Evolutionary conservation across 345 rosid genomes (phyloP).

Genomic region (Clausena lansium): DNA sequence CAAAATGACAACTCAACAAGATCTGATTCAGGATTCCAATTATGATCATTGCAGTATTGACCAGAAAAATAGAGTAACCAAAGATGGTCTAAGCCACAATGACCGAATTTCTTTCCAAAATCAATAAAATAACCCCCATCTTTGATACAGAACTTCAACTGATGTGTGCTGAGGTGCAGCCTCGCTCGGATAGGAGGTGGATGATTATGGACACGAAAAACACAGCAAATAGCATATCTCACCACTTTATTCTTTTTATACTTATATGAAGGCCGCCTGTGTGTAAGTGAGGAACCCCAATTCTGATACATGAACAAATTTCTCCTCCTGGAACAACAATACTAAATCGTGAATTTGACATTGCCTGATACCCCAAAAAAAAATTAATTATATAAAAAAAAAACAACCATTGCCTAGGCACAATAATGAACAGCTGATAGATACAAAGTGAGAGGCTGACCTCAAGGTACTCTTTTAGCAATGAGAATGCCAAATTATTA

Average conservation of each 20-base stretch:
- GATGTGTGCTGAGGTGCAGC: too few species aligned
- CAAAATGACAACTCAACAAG: too few species aligned
- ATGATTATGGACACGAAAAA: neutral
- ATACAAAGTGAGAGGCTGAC: neutral
- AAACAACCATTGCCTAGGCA: neutral
- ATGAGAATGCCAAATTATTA: neutral
- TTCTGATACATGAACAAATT: constrained; percentile 3
- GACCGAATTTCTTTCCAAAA: too few species aligned
- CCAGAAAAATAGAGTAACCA: neutral
- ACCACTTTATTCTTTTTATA: neutral
- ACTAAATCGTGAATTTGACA: neutral
- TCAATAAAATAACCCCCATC: too few species aligned
- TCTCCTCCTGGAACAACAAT: constrained; percentile 11
- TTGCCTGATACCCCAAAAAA: too few species aligned
- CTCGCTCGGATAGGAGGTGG: too few species aligned
- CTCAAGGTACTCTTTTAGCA: neutral
- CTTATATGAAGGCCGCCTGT: neutral
- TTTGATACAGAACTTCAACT: too few species aligned
- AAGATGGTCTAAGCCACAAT: neutral
- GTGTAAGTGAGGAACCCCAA: neutral
- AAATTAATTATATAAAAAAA: neutral
- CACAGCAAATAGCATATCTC: neutral
- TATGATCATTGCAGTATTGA: too few species aligned
- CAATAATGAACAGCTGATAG: neutral
- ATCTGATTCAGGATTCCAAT: neutral